Conservation (phyloP, 768 basidiomycete genomes). For the Mycena kentingensis region DNA sequence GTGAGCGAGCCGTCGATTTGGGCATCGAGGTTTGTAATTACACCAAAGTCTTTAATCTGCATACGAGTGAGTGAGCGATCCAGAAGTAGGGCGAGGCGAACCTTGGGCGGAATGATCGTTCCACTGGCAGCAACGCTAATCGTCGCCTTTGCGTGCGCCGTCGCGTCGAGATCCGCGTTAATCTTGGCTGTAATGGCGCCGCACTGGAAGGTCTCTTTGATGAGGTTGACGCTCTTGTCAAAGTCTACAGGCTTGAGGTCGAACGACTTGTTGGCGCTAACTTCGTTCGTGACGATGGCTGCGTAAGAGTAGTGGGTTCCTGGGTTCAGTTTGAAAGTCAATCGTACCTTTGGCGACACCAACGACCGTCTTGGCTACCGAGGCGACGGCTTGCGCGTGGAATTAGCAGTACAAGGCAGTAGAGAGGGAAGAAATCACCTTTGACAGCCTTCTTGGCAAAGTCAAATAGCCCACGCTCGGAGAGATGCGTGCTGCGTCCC, state of each 20-base stretch:
- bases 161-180: slow-evolving; percentile 20
- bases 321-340: too few species aligned
- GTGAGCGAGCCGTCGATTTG: slow-evolving; percentile 1
- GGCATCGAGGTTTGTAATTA: slow-evolving; percentile 42
- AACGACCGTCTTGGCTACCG: too few species aligned
- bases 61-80: slow-evolving; percentile 36
- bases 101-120: slow-evolving; percentile 24
- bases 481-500: neutral
- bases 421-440: too few species aligned
- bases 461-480: slow-evolving; percentile 3
- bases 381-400: too few species aligned
- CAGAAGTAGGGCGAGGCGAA: slow-evolving; percentile 25
- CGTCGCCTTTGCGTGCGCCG: slow-evolving; percentile 30
- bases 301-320: neutral
- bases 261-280: slow-evolving; percentile 34
- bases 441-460: too few species aligned
- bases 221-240: slow-evolving; percentile 32
- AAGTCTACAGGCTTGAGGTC: slow-evolving; percentile 35
- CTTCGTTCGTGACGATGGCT: slow-evolving; percentile 23
- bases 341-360: too few species aligned
- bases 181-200: slow-evolving; percentile 22
- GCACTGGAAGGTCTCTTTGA: slow-evolving; percentile 29
- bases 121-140: slow-evolving; percentile 31
- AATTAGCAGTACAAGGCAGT: too few species aligned
- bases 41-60: slow-evolving; percentile 31